These are phyloP conservation scores for Serendipita vermifera DNA, from an alignment of 768 basidiomycete genomes.

Conservation along the genomic window DNA sequence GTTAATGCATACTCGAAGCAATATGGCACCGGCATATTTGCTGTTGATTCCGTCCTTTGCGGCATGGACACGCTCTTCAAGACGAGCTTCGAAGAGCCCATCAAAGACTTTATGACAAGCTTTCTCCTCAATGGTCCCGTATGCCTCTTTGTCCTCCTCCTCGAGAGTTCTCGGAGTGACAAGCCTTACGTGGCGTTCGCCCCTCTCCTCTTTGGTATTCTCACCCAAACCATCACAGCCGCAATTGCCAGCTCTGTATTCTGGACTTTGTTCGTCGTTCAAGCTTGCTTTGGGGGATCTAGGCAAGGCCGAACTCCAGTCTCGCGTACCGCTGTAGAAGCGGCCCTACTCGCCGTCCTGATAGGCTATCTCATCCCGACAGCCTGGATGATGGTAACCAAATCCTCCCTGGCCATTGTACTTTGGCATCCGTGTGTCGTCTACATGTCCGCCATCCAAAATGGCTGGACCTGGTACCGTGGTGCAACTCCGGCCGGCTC, in stretches of 20 bases:
- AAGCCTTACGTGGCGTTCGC: not conserved
- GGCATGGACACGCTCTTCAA: not conserved
- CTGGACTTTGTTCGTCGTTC: not conserved
- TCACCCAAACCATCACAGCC: slow-evolving; percentile 1
- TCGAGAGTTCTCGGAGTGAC: not conserved
- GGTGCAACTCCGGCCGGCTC: not conserved
- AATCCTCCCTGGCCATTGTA: not conserved
- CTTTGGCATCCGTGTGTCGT: not conserved
- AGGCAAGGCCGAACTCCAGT: not conserved
- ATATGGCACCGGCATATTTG: not conserved
- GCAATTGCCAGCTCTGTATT: not conserved
- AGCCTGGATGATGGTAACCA: not conserved
- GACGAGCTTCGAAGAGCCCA: not conserved
- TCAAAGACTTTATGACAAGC: not conserved
- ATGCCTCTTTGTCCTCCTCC: not conserved
- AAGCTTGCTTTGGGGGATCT: not conserved
- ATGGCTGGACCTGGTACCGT: not conserved
- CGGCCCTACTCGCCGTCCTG: not conserved
- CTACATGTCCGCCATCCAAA: not conserved
- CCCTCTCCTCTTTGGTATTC: not conserved
- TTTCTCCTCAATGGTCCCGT: slow-evolving; percentile 2
- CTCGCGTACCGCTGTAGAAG: not conserved
- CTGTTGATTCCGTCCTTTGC: slow-evolving; percentile 1
- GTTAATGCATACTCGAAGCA: not conserved
- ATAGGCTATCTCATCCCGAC: not conserved